Conservation (phyloP, 495 filamentous ascomycete species). For the Mycothermus thermophilus region DNA sequence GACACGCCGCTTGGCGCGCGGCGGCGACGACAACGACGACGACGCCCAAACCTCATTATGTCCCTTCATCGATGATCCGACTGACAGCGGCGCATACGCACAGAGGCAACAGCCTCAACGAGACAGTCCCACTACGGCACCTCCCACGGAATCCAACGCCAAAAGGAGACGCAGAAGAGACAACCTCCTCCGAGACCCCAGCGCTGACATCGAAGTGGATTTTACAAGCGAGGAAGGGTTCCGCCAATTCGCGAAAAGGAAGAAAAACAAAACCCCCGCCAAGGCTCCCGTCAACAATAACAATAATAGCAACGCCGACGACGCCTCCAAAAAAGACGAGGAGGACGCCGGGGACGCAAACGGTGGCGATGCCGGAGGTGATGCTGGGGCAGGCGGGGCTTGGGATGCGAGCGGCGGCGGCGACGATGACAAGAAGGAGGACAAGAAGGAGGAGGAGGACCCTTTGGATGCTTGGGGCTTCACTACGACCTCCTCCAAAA, state of each 20-base stretch:
- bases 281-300: slow-evolving; percentile 5
- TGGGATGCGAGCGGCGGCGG: slow-evolving; percentile 16
- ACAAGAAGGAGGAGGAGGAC: slow-evolving; percentile 17
- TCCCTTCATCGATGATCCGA: too few relatives aligned
- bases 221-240: slow-evolving; percentile 34
- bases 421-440: slow-evolving; percentile 15
- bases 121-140: not conserved
- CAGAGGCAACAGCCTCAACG: slow-evolving; percentile 1
- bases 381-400: slow-evolving; percentile 10
- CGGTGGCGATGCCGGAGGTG: slow-evolving; percentile 11
- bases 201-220: slow-evolving; percentile 23
- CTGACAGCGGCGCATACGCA: slow-evolving; percentile 11
- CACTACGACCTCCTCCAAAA: not conserved
- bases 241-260: slow-evolving; percentile 30
- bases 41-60: too few relatives aligned
- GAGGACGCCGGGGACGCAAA: slow-evolving; percentile 16
- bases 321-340: slow-evolving; percentile 33
- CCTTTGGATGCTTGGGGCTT: slow-evolving; percentile 13
- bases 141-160: not conserved
- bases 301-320: slow-evolving; percentile 15
- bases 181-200: slow-evolving; percentile 19
- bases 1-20: slow-evolving; percentile 1
- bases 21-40: slow-evolving; percentile 8
- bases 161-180: slow-evolving; percentile 5
- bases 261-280: slow-evolving; percentile 12